Percentiles rank a stretch among this genome's conserved stretches.
phyloP scores from a whole-genome alignment of 495 filamentous ascomycete genomes.

The Daldinia childiae region DNA sequence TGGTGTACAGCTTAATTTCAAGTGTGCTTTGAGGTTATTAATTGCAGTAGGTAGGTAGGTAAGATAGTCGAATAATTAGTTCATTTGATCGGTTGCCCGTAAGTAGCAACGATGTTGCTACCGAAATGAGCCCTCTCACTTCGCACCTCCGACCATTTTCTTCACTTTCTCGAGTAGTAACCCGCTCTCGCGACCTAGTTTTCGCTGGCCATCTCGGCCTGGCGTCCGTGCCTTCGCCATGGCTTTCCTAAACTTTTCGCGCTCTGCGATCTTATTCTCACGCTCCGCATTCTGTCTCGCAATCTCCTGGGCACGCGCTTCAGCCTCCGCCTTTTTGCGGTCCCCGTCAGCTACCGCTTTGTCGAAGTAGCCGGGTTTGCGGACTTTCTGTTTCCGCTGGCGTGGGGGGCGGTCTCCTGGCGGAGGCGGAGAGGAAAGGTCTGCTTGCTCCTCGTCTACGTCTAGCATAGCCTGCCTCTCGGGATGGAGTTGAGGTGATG shows the following conservation, averaged over 20 bases:
- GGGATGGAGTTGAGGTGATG: conserved; percentile 71
- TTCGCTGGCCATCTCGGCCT: conserved; percentile 80
- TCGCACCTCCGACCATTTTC: conserved; percentile 65
- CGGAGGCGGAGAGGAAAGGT: conserved; percentile 30
- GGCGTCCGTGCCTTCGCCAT: conserved; percentile 80
- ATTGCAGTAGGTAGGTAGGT: neutral
- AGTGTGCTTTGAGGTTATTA: neutral
- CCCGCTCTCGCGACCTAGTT: conserved; percentile 85
- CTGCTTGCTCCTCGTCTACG: conserved; percentile 39
- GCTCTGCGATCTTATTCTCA: conserved; percentile 64
- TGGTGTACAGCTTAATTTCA: neutral
- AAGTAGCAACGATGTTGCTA: neutral
- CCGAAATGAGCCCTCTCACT: neutral
- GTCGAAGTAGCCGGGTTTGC: conserved; percentile 74
- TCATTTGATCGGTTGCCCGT: neutral
- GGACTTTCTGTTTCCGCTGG: conserved; percentile 49
- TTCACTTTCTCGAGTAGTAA: conserved; percentile 83
- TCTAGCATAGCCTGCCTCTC: conserved; percentile 72
- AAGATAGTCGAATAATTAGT: neutral
- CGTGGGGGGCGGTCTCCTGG: conserved; percentile 21
- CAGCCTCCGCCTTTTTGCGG: conserved; percentile 69
- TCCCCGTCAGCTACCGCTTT: conserved; percentile 79
- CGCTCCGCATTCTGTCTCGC: conserved; percentile 65
- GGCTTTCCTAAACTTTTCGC: conserved; percentile 70
- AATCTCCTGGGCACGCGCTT: conserved; percentile 65